These are phyloP conservation scores for Agaricus blazei DNA, from an alignment of 768 basidiomycete genomes.

Conservation along the genomic window DNA sequence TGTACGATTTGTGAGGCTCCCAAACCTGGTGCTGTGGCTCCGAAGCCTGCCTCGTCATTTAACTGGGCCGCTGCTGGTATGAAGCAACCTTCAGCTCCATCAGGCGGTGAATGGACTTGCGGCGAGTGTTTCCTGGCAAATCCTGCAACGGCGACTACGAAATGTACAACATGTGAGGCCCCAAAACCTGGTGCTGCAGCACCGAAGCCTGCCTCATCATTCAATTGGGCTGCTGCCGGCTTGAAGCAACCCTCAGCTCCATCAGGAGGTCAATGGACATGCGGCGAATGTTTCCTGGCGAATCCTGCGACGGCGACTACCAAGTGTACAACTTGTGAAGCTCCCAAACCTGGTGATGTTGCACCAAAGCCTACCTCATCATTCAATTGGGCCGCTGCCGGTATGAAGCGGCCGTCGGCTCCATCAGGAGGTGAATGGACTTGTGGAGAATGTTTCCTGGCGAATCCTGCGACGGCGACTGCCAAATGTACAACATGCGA, in stretches of 20 bases:
- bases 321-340: conserved; percentile 50
- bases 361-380: conserved; percentile 4
- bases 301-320: conserved; percentile 40
- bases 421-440: conserved; percentile 33
- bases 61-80: conserved; percentile 12
- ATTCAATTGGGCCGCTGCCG: conserved; percentile 15
- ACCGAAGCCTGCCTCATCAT: conserved; percentile 10
- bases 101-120: conserved; percentile 44
- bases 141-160: conserved; percentile 33
- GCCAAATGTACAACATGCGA: conserved; percentile 53
- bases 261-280: conserved; percentile 39
- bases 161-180: conserved; percentile 50
- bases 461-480: conserved; percentile 37
- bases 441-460: conserved; percentile 48
- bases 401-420: conserved; percentile 1
- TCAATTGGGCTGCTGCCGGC: conserved; percentile 13
- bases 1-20: conserved; percentile 47
- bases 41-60: conserved; percentile 12
- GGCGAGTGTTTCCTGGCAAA: conserved; percentile 47
- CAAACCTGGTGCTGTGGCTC: not conserved
- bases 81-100: not conserved
- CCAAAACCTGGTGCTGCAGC: conserved; percentile 17
- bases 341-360: conserved; percentile 8
- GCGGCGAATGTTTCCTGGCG: conserved; percentile 43
- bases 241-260: conserved; percentile 1